Percentiles rank a stretch among this genome's conserved stretches.
These are phyloP conservation scores for Solanum hybrid DNA, from an alignment of 305 asterid species.

Conservation along the genomic window DNA sequence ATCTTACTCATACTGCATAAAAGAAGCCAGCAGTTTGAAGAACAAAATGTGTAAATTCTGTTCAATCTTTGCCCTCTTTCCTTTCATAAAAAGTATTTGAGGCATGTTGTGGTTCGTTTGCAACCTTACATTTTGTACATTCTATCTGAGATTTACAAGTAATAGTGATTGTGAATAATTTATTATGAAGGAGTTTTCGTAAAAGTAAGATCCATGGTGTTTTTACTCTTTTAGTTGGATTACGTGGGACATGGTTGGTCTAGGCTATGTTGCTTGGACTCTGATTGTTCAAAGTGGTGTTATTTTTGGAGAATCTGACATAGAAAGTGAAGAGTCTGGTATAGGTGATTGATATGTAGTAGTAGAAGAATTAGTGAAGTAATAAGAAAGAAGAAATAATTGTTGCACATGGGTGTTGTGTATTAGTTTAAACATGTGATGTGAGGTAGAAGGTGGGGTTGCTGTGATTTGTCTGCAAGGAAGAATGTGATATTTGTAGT, in stretches of 20 bases:
- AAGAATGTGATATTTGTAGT: background rate
- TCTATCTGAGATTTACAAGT: conserved; percentile 7
- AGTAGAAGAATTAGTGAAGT: background rate
- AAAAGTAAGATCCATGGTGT: background rate
- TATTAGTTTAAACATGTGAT: background rate
- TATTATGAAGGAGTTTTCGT: conserved; percentile 10
- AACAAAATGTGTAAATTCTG: conserved; percentile 32
- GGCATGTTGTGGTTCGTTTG: conserved; percentile 11
- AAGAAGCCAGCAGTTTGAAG: background rate
- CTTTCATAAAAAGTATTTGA: background rate
- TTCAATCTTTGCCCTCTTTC: background rate
- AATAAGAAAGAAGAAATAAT: background rate
- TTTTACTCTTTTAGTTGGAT: background rate
- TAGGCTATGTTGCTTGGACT: background rate
- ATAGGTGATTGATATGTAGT: background rate
- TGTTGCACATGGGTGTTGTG: conserved; percentile 12
- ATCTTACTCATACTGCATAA: conserved; percentile 38
- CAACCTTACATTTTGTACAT: conserved; percentile 22
- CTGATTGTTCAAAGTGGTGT: no score
- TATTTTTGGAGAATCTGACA: no score
- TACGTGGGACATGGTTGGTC: background rate
- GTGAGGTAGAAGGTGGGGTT: background rate
- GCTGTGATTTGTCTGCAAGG: conserved; percentile 2
- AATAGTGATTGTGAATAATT: conserved; percentile 21
- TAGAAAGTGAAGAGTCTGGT: background rate